Conservation (phyloP, 441 rosid species). For the Macaranga tanarius region DNA sequence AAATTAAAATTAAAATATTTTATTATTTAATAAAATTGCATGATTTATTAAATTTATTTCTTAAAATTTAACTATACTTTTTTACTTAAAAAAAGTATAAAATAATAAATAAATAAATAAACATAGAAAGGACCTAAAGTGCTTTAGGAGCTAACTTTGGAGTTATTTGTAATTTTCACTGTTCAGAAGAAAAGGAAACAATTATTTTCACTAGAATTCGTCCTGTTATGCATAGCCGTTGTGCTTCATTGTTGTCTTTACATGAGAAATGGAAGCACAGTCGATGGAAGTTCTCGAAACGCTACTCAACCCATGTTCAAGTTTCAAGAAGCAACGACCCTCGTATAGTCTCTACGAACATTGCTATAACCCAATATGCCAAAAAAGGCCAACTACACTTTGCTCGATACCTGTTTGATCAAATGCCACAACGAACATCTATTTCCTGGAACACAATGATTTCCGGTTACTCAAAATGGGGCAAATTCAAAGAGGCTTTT, state of each 20-base stretch:
- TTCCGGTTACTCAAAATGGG: constrained; percentile 40
- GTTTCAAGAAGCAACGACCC: not conserved
- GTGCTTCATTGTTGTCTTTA: constrained; percentile 12
- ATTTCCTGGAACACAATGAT: constrained; percentile 47
- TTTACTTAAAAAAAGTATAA: too few relatives aligned
- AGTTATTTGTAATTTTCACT: not conserved
- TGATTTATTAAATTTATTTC: too few relatives aligned
- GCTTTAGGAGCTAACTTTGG: too few relatives aligned
- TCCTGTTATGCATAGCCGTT: not conserved
- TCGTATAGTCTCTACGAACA: constrained; percentile 32
- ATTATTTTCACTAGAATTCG: not conserved
- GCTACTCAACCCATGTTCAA: not conserved
- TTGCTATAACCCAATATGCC: constrained; percentile 1
- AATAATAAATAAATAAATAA: too few relatives aligned
- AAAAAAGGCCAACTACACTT: constrained; percentile 25
- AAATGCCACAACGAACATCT: constrained; percentile 41
- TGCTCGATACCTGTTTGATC: constrained; percentile 45
- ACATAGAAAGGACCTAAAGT: too few relatives aligned
- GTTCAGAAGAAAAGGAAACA: not conserved
- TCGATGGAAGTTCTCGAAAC: constrained; percentile 16
- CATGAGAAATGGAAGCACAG: constrained; percentile 19
- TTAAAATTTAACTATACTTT: too few relatives aligned
- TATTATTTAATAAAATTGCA: too few relatives aligned
- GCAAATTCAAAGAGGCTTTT: constrained; percentile 30
- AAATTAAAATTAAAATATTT: too few relatives aligned